Evolutionary conservation across 352 stramenopile species (phyloP).

Genomic region (Phytophthora lateralis): DNA sequence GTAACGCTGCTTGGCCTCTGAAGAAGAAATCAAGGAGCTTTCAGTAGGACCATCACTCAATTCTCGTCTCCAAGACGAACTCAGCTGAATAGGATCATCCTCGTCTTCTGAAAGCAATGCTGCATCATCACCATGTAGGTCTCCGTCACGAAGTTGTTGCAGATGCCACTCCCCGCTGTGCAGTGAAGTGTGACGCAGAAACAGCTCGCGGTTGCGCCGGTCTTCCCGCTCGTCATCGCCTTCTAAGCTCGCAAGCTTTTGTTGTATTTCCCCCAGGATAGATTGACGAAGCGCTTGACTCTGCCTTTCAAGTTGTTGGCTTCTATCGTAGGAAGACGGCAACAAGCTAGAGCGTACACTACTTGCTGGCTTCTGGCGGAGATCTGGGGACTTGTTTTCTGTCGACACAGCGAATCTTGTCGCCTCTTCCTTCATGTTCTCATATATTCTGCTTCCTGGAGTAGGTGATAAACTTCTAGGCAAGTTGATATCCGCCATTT

Average conservation of each 20-base stretch:
- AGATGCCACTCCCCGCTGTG: conserved; percentile 41
- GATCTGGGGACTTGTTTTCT: background rate
- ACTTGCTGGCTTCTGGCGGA: conserved; percentile 1
- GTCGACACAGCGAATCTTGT: background rate
- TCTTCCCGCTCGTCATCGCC: conserved; percentile 42
- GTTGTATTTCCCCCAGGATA: conserved; percentile 56
- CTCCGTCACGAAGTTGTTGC: conserved; percentile 20
- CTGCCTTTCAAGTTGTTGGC: background rate
- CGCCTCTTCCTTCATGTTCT: background rate
- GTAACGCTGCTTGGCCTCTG: background rate
- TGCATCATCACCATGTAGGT: conserved; percentile 4
- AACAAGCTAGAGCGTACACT: conserved; percentile 5
- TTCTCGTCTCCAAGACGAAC: conserved; percentile 33
- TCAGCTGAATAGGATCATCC: conserved; percentile 18
- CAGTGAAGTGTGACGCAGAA: conserved; percentile 49
- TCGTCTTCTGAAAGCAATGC: conserved; percentile 23
- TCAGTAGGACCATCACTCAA: background rate
- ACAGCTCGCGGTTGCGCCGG: conserved; percentile 41
- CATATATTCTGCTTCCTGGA: conserved; percentile 1
- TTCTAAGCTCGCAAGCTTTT: conserved; percentile 49
- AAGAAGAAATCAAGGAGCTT: background rate
- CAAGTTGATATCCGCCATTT: background rate
- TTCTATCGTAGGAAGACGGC: background rate
- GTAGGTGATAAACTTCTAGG: conserved; percentile 3
- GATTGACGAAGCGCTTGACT: conserved; percentile 29